These are phyloP conservation scores for Phytomonas sp. DNA, from an alignment of 208 protist genomes.

Conservation along the genomic window DNA sequence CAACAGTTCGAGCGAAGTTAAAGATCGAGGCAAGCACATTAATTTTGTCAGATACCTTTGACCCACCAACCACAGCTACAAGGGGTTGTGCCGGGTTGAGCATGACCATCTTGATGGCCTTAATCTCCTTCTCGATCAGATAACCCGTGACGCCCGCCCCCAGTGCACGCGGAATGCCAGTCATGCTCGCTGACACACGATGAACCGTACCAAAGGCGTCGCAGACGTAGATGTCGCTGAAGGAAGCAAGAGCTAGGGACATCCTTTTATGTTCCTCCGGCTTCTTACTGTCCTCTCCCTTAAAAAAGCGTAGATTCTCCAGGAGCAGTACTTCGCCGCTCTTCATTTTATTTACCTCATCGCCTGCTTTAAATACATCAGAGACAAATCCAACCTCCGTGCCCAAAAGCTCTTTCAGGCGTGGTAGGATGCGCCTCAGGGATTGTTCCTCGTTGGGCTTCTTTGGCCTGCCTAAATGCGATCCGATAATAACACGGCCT, in stretches of 20 bases:
- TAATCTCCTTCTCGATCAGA: conserved; percentile 98
- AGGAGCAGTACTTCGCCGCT: conserved; percentile 94
- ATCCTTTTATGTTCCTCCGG: conserved; percentile 50
- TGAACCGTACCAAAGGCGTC: conserved; percentile 99
- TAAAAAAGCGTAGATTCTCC: conserved; percentile 99
- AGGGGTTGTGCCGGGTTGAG: conserved; percentile 83
- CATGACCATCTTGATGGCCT: conserved; percentile 96
- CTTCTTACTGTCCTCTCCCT: conserved; percentile 96
- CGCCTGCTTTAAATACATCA: conserved; percentile 40
- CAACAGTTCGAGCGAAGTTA: conserved; percentile 96
- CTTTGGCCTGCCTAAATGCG: conserved; percentile 98
- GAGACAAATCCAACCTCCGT: conserved; percentile 47
- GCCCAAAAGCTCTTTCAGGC: conserved; percentile 86
- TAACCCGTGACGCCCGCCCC: conserved; percentile 96
- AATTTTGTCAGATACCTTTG: conserved; percentile 99
- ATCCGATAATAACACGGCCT: conserved; percentile 89
- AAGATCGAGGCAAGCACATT: conserved; percentile 98
- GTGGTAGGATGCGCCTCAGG: conserved; percentile 86
- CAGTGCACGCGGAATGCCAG: conserved; percentile 78
- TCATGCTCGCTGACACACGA: conserved; percentile 96
- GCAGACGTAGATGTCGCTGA: conserved; percentile 98
- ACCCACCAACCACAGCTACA: conserved; percentile 94
- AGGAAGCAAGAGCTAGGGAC: conserved; percentile 85
- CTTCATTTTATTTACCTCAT: conserved; percentile 60
- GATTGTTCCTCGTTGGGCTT: conserved; percentile 88